Evolutionary conservation across 192 early-diverging fungal genomes (phyloP), one percentile per base, ranked within the genome.

Genomic region (Glomus cerebriforme): DNA sequence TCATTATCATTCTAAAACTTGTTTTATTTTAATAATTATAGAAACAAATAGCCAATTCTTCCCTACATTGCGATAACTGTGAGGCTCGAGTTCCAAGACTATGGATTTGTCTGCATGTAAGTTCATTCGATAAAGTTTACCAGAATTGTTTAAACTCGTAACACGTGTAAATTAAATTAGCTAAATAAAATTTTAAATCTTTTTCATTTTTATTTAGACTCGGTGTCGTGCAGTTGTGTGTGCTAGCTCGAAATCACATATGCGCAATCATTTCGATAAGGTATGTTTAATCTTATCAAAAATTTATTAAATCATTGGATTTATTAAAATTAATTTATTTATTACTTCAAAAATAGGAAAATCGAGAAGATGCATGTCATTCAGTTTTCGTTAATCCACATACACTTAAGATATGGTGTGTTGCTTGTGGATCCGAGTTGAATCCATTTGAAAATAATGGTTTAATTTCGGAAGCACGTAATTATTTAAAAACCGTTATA

Each of bases 61-160:
- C 62, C 58, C 72, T 85, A 17, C 76, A 82, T 68, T 85, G 82
- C 34, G 82, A 85, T 75, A 39, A 24, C 59, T 82, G 83, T 26
- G 85, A 82, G 2, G 71, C 81, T 58, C 39, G 75, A 59, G 71
- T 83, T 19, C 81, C 84, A 59, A 78, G 37, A 27, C 64, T 85
- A 22, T 85, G 84, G 84, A 75, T 85, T 54, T 85, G 84, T 59
- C 32, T 85, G 35, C 80, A 85, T 71, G 84, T 83, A 83, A 29
- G 58, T 24, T 12, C 15, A 43, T 8, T 26, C 37, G 7, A 69
- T 22, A 78, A 29, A 15, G 5, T 54, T 17, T 47, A 13, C 32
- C 37, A 26, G 10, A 2, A 12, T 34, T 26, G 3, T 22, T 59
- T 8, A 49, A 31, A 13, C 17, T 54, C 34, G 47, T 58, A 9